Base-by-base conservation (phyloP, 306 rosid genomes). In the Heteromeles arbutifolia region DNA sequence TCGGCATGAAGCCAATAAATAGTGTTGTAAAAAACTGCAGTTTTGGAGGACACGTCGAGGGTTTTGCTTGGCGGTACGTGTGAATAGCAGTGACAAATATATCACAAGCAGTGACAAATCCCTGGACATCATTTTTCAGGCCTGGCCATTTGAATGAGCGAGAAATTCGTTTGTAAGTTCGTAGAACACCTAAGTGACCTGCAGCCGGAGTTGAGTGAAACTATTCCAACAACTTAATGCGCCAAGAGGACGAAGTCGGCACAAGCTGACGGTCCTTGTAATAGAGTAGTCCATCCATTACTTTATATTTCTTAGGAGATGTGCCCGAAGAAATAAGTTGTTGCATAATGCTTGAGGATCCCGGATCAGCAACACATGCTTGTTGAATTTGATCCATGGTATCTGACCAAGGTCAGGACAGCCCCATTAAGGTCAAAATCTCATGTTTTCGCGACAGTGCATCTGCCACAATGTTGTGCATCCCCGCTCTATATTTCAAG, bases 221-320 rank as follows among this genome's bases (percentile, higher is more conserved):
- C 5, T 50, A 21, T 21, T 64, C 24, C 15, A 39, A 22, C 2
- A 62, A 18, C 9, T 5, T n/a, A 1, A 26, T 0, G 3, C 13
- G 5, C 13, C 24, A n/a, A 1, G 22, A 0, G 0, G 67, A 28
- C 9, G 3, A 22, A 0, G 1, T 3, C 0, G 5, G 44, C 1
- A 61, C 28, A 26, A 74, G 31, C 1, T 29, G 18, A 1, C 64
- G 13, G 0, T 31, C 22, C 5, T 24, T 41, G 1, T 9, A 41
- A 0, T 3, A 56, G 2, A 21, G 26, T 48, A 48, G 0, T 6
- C 2, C 43, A 7, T 2, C 10, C 0, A 1, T 52, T 2, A 52
- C 8, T 52, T 0, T 52, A 8, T 39, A 39, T 1, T 39, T 7
- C 2, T 7, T 39, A 39, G 11, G 2, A 8, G 22, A 3, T 10